Percentiles rank a stretch among this genome's conserved stretches.
These are phyloP conservation scores for Hansenula sp. DNA, from an alignment of 1,139 yeast species.

Conservation along the genomic window DNA sequence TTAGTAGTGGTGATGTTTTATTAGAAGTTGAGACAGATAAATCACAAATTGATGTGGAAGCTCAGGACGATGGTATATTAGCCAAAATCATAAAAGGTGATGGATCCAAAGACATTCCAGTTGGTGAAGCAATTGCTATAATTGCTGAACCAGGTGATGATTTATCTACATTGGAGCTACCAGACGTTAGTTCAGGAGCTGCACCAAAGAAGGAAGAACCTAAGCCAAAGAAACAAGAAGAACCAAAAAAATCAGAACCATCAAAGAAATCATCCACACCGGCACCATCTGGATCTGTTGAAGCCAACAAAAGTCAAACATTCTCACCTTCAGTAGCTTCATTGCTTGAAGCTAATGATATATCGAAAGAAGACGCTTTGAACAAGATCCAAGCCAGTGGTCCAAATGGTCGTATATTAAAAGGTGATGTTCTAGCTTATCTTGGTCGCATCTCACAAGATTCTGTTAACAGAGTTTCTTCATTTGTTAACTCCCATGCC, in stretches of 20 bases:
- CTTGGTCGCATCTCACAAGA: conserved; percentile 65
- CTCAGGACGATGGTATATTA: conserved; percentile 84
- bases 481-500: conserved; percentile 51
- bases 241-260: conserved; percentile 17
- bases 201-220: conserved; percentile 18
- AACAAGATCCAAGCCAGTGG: conserved; percentile 79
- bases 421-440: conserved; percentile 87
- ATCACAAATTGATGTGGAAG: conserved; percentile 91
- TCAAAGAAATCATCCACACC: conserved; percentile 14
- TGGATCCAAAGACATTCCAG: conserved; percentile 76
- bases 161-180: conserved; percentile 43
- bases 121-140: conserved; percentile 86
- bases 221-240: conserved; percentile 19
- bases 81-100: conserved; percentile 70
- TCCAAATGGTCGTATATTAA: conserved; percentile 78
- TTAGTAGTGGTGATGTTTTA: conserved; percentile 79
- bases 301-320: conserved; percentile 60
- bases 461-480: conserved; percentile 47
- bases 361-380: conserved; percentile 67
- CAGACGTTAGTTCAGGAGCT: conserved; percentile 35
- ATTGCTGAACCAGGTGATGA: conserved; percentile 89
- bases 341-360: conserved; percentile 54
- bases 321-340: conserved; percentile 79
- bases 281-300: conserved; percentile 9
- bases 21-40: conserved; percentile 92